A percentile compares a stretch with the other conserved stretches of the same genome.
Conservation (phyloP, 208 protist genomes). For the Trypanosoma rangeli region DNA sequence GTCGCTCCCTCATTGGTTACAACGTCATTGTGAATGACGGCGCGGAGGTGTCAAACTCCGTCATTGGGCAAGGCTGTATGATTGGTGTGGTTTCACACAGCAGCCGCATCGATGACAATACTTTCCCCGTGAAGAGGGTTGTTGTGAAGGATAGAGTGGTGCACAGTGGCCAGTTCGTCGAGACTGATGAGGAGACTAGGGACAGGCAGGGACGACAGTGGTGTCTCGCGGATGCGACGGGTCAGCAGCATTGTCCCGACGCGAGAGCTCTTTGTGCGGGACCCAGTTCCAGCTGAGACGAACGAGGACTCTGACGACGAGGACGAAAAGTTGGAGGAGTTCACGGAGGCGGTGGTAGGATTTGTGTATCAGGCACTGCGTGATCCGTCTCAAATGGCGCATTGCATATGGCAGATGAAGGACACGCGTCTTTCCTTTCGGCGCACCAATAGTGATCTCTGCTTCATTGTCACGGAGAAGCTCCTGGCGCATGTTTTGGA, state of each 20-base stretch:
- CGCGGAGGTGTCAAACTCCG: slow-evolving; percentile 49
- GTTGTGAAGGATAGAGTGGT: slow-evolving; percentile 21
- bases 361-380: slow-evolving; percentile 46
- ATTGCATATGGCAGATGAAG: slow-evolving; percentile 63
- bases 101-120: slow-evolving; percentile 7
- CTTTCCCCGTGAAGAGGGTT: slow-evolving; percentile 3
- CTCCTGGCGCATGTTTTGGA: slow-evolving; percentile 58
- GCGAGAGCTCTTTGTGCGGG: slow-evolving; percentile 58
- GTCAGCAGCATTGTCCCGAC: slow-evolving; percentile 43
- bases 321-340: slow-evolving; percentile 32
- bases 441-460: slow-evolving; percentile 53
- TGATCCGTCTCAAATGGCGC: slow-evolving; percentile 49
- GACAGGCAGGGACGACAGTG: no score
- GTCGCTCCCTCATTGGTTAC: slow-evolving; percentile 57
- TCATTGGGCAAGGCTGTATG: slow-evolving; percentile 51
- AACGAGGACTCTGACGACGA: slow-evolving; percentile 30
- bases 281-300: slow-evolving; percentile 36
- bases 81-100: slow-evolving; percentile 17
- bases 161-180: background rate
- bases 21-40: slow-evolving; percentile 45
- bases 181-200: slow-evolving; percentile 30
- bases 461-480: slow-evolving; percentile 71
- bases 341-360: slow-evolving; percentile 35
- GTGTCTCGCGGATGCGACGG: slow-evolving; percentile 28
- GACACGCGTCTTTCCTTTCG: slow-evolving; percentile 51